Evolutionary conservation across 2,329 filamentous ascomycete genomes (phyloP), one percentile per base, ranked within the genome.

Genomic region (Cercospora sp.): DNA sequence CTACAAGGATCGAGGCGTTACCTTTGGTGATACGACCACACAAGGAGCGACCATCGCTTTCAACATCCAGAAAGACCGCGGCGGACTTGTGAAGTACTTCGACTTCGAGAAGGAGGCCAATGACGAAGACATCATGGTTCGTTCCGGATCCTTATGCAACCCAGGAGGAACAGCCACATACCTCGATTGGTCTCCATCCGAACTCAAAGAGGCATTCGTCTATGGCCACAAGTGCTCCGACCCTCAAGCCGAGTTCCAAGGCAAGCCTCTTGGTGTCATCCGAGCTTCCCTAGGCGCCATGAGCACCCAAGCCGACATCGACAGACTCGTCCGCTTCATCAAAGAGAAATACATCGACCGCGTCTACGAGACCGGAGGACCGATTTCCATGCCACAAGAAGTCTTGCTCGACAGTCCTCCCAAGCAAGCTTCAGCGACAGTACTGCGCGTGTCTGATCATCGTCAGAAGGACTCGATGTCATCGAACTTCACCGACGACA

Each of bases 141-240:
- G 94, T 49, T 96, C 92, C 0, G 94, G 94, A 5, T 91, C 92
- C 0, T 83, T 97, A 1, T 98, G 94, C 80, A 97, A 97, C 73
- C 94, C 94, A 0, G 94, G 93, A 7, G 93, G 93, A 2, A 87
- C 96, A 68, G 90, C 93, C 13, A 84, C 85, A 1, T 88, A 89
- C 24, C 84, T 97, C 21, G 83, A 84, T 1, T 84, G 97, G 67
- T 85, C 89, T 59, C 88, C 92, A 0, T 90, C 89, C 85, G 93
- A 97, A 75, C 89, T 97, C 84, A 89, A 85, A 73, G 85, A 86
- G 66, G 95, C 97, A 75, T 96, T 94, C 74, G 91, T 90, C 0
- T 87, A 90, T 5, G 94, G 94, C 0, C 89, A 93, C 76, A 87
- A 91, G 51, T 98, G 94, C 78, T 93, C 93, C 7, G 87, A 88